Percentiles rank a stretch among this genome's conserved stretches.
Conservation (phyloP, 441 rosid species). For the Euphorbia schlechtendalii region DNA sequence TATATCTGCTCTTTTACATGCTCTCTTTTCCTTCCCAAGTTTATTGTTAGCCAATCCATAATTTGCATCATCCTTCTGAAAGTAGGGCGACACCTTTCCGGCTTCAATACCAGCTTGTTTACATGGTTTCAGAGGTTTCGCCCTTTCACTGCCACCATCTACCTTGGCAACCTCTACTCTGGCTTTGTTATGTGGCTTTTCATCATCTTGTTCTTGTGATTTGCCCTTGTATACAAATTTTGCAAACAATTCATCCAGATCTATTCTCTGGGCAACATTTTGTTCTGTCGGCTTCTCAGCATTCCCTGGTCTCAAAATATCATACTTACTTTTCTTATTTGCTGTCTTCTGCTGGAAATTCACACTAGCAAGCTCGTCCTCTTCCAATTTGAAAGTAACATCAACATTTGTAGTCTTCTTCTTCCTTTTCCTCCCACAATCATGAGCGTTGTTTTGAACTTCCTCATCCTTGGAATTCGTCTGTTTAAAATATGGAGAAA, state of each 20-base stretch:
- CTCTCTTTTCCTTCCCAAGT: no score
- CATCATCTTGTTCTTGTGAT: no score
- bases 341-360: not conserved
- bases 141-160: no score
- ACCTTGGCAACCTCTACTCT: not conserved
- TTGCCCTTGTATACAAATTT: slow-evolving; percentile 2
- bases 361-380: not conserved
- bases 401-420: not conserved
- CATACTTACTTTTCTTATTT: not conserved
- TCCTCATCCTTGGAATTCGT: not conserved
- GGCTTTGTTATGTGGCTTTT: not conserved
- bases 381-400: not conserved
- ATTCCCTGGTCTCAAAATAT: not conserved
- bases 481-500: not conserved
- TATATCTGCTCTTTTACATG: no score
- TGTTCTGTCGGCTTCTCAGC: not conserved
- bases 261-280: not conserved
- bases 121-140: slow-evolving; percentile 9
- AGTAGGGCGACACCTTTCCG: slow-evolving; percentile 10
- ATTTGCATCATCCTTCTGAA: no score
- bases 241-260: slow-evolving; percentile 12
- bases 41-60: no score
- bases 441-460: not conserved
- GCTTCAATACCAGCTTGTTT: not conserved
- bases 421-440: not conserved